Evolutionary conservation across 2,329 filamentous ascomycete species (phyloP), one percentile per base, ranked within the genome.

Genomic region (Kalmusia sp.): DNA sequence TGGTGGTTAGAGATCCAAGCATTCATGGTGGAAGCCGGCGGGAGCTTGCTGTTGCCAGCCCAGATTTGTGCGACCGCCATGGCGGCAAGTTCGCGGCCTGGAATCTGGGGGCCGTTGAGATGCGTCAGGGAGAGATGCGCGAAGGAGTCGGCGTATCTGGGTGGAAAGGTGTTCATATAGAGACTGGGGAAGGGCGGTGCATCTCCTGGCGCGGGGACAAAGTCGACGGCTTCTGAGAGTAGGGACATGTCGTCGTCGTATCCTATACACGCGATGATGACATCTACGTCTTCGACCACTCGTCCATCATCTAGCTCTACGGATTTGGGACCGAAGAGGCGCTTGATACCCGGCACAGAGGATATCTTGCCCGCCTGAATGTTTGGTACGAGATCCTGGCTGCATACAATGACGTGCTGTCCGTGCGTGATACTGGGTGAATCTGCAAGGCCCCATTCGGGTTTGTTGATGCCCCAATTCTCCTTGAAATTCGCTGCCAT

Each of bases 61-160:
- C 76, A 82, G 14, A 80, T 63, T 49, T 81, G 78, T 1, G 76
- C 73, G 5, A 82, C 59, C 2, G 75, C 76, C 78, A 80, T 80
- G 33, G 73, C 67, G 4, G 71, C 73, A 31, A 83, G 64, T 52
- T 82, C 80, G 40, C 41, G 41, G 2, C 41, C 41, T 19, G 61
- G 66, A 7, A 60, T 54, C 9, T 58, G 55, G 30, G 67, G 65
- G 3, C 56, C 62, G 15, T 75, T 70, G 7, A 78, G 63, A 11
- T 71, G 69, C 19, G 76, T 72, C 55, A 57, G 76, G 49, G 68
- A 73, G 71, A 53, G 12, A 45, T 80, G 75, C 0, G 77, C 81
- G 4, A 82, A 69, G 7, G 76, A 78, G 8, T 78, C 69, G 3
- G 79, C 76, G 21, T 77, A 63, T 21, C 72, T 63, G 0, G 78